Evolutionary conservation across 805 yeast genomes (phyloP).

Genomic region (Wickerhamiella vanderwaltii): DNA sequence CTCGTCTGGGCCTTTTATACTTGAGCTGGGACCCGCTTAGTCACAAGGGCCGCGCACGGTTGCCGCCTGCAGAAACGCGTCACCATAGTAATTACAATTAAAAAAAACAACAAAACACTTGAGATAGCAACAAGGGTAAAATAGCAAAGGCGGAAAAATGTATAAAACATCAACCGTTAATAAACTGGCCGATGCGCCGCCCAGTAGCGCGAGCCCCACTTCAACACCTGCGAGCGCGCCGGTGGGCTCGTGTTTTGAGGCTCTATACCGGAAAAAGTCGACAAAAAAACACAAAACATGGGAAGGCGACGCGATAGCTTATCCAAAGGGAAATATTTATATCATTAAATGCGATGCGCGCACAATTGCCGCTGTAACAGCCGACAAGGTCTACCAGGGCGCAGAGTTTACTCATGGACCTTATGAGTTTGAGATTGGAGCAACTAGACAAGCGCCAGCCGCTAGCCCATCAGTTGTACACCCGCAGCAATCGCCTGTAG

Average conservation of each 20-base stretch:
- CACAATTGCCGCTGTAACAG: constrained; percentile 23
- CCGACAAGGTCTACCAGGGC: constrained; percentile 24
- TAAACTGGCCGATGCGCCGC: not conserved
- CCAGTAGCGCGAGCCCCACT: not conserved
- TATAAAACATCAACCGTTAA: no score
- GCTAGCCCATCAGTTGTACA: no score
- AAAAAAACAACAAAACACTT: no score
- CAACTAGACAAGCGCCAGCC: not conserved
- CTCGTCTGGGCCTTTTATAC: constrained; percentile 3
- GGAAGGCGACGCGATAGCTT: constrained; percentile 79
- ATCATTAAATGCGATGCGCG: constrained; percentile 23
- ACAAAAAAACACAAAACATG: constrained; percentile 78
- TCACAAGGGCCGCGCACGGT: not conserved
- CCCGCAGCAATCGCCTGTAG: no score
- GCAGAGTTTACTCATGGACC: constrained; percentile 39
- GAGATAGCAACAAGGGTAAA: no score
- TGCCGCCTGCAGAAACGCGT: not conserved
- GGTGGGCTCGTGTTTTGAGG: constrained; percentile 18
- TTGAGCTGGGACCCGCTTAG: constrained; percentile 8
- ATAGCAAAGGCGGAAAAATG: no score
- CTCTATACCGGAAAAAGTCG: constrained; percentile 60
- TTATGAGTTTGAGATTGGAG: constrained; percentile 10
- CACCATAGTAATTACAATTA: no score
- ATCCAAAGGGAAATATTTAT: constrained; percentile 18
- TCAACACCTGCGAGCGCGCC: not conserved